These are phyloP conservation scores for Penicillium sp. DNA, from an alignment of 2,329 filamentous ascomycete genomes.

Conservation along the genomic window DNA sequence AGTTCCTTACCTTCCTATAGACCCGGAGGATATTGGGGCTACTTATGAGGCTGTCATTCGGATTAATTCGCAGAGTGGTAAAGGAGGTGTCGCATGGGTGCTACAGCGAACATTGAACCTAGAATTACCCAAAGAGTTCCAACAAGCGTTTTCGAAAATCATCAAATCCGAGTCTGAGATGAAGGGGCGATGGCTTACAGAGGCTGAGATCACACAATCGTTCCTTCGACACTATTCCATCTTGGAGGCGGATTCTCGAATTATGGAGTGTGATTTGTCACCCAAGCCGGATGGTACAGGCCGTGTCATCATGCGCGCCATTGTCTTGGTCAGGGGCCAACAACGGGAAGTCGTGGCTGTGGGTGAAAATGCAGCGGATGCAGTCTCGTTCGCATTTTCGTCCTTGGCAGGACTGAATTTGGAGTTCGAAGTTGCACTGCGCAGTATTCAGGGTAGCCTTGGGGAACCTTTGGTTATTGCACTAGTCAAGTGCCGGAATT, in stretches of 20 bases:
- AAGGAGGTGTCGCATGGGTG: slow-evolving; percentile 77
- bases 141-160: background rate
- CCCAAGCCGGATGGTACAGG: background rate
- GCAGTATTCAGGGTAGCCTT: background rate
- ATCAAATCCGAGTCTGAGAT: background rate
- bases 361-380: background rate
- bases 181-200: background rate
- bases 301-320: background rate
- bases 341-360: background rate
- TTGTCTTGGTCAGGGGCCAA: background rate
- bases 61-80: slow-evolving; percentile 90
- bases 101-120: background rate
- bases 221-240: background rate
- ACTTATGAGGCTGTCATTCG: slow-evolving; percentile 93
- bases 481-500: background rate
- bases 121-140: background rate
- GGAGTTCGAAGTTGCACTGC: background rate
- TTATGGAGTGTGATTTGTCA: background rate
- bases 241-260: background rate
- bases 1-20: slow-evolving; percentile 83
- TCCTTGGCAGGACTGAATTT: background rate
- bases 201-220: background rate
- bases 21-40: slow-evolving; percentile 83
- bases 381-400: background rate
- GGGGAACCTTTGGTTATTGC: background rate